Conservation (phyloP, 2,329 filamentous ascomycete genomes). For the Cryphonectria japonica region DNA sequence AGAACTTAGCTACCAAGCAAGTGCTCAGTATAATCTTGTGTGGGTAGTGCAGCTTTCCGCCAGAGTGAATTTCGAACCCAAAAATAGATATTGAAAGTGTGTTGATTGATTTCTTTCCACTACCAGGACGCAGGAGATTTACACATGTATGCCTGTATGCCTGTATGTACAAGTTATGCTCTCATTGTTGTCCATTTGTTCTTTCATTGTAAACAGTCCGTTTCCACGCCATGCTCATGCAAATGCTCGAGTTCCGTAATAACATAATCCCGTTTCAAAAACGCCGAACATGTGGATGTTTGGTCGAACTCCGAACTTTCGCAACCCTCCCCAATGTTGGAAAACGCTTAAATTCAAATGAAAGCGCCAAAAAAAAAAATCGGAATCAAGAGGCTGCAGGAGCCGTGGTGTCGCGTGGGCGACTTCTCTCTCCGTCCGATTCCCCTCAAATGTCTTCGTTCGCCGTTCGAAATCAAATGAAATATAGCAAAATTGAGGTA, state of each 20-base stretch:
- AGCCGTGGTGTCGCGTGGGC: constrained; percentile 12
- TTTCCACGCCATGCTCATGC: constrained; percentile 23
- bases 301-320: neutral
- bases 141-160: neutral
- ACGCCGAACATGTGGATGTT: constrained; percentile 2
- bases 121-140: neutral
- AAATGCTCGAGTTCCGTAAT: constrained; percentile 7
- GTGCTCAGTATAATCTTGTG: too few relatives aligned
- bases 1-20: too few relatives aligned
- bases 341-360: neutral
- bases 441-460: neutral
- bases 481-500: neutral
- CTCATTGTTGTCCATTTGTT: neutral
- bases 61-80: neutral
- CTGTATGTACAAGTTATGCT: constrained; percentile 5
- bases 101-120: neutral
- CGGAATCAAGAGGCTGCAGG: neutral
- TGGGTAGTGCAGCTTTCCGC: neutral
- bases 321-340: neutral
- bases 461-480: neutral
- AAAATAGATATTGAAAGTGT: neutral
- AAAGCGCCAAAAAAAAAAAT: neutral
- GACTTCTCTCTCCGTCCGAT: constrained; percentile 3
- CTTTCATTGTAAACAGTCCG: neutral
- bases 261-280: neutral